A percentile compares a stretch with the other conserved stretches of the same genome.
These are phyloP conservation scores for Leptodontidium sp. DNA, from an alignment of 2,329 filamentous ascomycete genomes.

Conservation along the genomic window DNA sequence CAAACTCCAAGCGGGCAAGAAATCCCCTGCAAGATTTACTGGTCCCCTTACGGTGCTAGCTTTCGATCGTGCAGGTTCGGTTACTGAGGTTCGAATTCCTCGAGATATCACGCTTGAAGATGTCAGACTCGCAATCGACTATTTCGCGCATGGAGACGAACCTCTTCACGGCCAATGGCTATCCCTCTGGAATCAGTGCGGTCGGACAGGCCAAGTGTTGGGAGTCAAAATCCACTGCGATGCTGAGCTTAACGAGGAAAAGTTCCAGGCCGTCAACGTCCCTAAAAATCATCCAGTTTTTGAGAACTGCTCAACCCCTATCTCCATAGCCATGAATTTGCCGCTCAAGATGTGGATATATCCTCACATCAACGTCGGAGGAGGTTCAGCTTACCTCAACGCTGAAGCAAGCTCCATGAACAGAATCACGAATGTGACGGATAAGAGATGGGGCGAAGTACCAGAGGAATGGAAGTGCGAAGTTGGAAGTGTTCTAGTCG, in stretches of 20 bases:
- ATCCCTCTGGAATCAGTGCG: not conserved
- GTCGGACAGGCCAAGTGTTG: not conserved
- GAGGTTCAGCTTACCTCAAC: not conserved
- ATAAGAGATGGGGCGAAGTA: not conserved
- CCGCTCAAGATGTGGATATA: not conserved
- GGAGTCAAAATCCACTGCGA: not conserved
- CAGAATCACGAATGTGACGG: not conserved
- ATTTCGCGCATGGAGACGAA: not conserved
- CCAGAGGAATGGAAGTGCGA: not conserved
- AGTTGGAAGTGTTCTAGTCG: not conserved
- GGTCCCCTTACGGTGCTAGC: not conserved
- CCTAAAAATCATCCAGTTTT: not conserved
- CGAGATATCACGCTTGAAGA: not conserved
- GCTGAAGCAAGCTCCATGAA: not conserved
- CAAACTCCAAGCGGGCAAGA: not conserved
- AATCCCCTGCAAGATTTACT: not conserved
- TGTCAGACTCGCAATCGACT: not conserved
- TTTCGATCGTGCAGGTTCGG: not conserved
- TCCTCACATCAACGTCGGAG: not conserved
- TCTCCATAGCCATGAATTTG: not conserved
- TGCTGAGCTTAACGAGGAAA: not conserved
- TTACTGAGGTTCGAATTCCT: not conserved
- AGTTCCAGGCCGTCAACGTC: not conserved
- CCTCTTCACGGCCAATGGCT: not conserved
- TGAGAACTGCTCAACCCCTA: not conserved